A percentile compares a stretch with the other conserved stretches of the same genome.
phyloP scores from a whole-genome alignment of 352 stramenopile species.

The Phytophthora pseudosyringae region DNA sequence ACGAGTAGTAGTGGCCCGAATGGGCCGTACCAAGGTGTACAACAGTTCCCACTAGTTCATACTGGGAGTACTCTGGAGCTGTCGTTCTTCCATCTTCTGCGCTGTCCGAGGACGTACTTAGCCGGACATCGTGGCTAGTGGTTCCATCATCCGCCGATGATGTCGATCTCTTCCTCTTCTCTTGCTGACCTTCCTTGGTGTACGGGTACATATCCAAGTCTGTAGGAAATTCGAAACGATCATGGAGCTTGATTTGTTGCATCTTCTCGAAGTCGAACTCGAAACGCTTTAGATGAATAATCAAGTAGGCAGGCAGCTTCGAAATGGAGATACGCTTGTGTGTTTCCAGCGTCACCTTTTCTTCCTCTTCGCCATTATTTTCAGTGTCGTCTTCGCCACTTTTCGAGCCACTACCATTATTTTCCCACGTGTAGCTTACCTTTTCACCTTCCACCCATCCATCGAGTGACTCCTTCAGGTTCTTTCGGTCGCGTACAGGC shows the following conservation, averaged over 20 bases:
- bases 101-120: conserved; percentile 37
- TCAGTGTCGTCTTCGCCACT: conserved; percentile 20
- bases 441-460: conserved; percentile 91
- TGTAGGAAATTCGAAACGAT: conserved; percentile 93
- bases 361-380: conserved; percentile 36
- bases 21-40: conserved; percentile 90
- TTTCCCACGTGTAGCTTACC: conserved; percentile 92
- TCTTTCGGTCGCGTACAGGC: conserved; percentile 88
- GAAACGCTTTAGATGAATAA: conserved; percentile 96
- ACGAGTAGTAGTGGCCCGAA: conserved; percentile 92
- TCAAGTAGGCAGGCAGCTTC: conserved; percentile 88
- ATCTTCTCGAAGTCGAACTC: conserved; percentile 96
- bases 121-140: conserved; percentile 27
- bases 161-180: conserved; percentile 48
- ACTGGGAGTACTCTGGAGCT: conserved; percentile 85
- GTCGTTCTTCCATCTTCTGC: conserved; percentile 35
- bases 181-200: conserved; percentile 88
- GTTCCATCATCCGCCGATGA: conserved; percentile 29
- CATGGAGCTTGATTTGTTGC: conserved; percentile 94
- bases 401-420: conserved; percentile 34
- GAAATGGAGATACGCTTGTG: conserved; percentile 92
- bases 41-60: conserved; percentile 87
- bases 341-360: conserved; percentile 89
- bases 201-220: conserved; percentile 91
- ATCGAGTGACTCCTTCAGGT: conserved; percentile 85